Base-by-base conservation (phyloP, 257 asterid genomes). In the Lantana camara region DNA sequence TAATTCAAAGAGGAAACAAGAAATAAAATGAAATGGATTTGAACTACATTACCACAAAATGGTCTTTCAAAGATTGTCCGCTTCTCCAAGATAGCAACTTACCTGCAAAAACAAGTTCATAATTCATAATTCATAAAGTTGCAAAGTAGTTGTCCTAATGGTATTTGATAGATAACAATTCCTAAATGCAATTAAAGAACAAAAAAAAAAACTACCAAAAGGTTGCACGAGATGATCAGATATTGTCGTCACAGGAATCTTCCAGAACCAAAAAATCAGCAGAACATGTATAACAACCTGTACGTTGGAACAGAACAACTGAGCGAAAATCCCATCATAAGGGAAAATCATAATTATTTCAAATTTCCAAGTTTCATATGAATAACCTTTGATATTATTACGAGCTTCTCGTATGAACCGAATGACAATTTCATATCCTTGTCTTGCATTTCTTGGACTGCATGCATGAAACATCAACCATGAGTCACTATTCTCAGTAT, bases 151-250 rank as follows among this genome's bases (percentile, higher is more conserved):
- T 35, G 48, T 21, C 32, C 13, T 11, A 48, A 34, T 48, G 67
- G 51, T 54, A 27, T 50, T 15, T 19, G 45, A 49, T 16, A 20
- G 17, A 4, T 6, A 59, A 34, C 20, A 38, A 46, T 57, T 52
- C 11, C 50, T 45, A 67, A 45, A 32, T 14, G 37, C 7, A 50
- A 14, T 1, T 55, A 35, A 12, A 53, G 20, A 55, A 48, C 46
- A n/a, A n/a, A n/a, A 59, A 5, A 17, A 61, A 45, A 34, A 53
- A 24, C 35, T 87, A 87, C 99, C 99, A 46, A 93, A 87, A 45
- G 99, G 99, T 67, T 90, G 96, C 73, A 93, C 97, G 12, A 93
- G 95, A 72, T 85, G 88, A 66, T 75, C 80, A 37, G 96, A 74
- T 74, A 90, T 75, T 49, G 90, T 77, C 66, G 99, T 80, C 56